phyloP scores from a whole-genome alignment of 345 rosid genomes.

The Acer saccharum region DNA sequence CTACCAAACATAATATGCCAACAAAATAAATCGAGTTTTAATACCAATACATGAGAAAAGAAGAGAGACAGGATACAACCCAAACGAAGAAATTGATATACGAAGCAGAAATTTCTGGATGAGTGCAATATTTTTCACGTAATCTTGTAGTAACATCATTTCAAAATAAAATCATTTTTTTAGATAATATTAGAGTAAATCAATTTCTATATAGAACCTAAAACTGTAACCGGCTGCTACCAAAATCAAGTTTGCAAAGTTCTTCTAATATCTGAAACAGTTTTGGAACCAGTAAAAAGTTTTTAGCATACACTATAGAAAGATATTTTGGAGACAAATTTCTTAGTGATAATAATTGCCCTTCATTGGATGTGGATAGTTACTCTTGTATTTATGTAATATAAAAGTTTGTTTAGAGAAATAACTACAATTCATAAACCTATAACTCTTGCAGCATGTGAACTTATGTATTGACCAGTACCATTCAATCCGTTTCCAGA shows the following conservation, averaged over 20 bases:
- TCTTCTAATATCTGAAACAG: not conserved
- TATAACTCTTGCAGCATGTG: not conserved
- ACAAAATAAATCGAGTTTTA: not conserved
- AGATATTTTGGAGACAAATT: not conserved
- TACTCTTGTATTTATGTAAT: not conserved
- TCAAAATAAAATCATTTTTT: not conserved
- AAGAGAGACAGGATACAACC: not conserved
- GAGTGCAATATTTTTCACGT: not conserved
- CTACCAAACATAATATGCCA: not conserved
- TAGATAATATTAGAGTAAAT: no score
- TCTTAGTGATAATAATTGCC: not conserved
- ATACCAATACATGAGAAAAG: not conserved
- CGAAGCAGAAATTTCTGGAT: not conserved
- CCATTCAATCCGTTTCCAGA: constrained; percentile 54
- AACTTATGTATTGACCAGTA: constrained; percentile 21
- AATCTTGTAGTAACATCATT: not conserved
- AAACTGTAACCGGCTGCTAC: not conserved
- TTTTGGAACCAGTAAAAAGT: not conserved
- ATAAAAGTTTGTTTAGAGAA: not conserved
- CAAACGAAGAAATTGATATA: not conserved
- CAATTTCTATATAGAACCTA: not conserved
- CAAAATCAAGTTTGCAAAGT: no score
- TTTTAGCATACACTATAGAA: not conserved
- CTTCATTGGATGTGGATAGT: not conserved
- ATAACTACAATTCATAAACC: not conserved